Conservation (phyloP, 352 stramenopile genomes). For the Phytophthora sp. region DNA sequence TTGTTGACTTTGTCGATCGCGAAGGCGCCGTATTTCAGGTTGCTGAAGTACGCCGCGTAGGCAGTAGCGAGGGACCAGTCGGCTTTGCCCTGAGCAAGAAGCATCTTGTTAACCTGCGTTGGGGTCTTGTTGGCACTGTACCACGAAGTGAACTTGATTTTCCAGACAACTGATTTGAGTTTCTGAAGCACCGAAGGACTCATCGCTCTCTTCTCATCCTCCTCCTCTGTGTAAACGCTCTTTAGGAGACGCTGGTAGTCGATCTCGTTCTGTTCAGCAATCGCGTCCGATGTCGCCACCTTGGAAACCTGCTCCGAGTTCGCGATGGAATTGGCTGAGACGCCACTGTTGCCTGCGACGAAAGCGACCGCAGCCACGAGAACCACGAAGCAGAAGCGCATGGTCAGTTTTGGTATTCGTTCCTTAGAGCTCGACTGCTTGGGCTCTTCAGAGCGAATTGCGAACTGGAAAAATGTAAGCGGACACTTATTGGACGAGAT, state of each 20-base stretch:
- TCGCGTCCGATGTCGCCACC: neutral
- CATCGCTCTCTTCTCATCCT: neutral
- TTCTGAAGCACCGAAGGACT: neutral
- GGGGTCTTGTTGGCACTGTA: slow-evolving; percentile 1
- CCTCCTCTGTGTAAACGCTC: neutral
- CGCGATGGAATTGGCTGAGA: neutral
- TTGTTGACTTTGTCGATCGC: slow-evolving; percentile 1
- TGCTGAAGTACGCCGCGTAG: slow-evolving; percentile 11
- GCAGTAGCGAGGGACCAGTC: slow-evolving; percentile 5
- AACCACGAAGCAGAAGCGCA: slow-evolving; percentile 5
- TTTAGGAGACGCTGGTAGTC: neutral
- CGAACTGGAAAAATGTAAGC: neutral
- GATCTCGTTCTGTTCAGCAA: neutral
- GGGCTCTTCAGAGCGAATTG: neutral
- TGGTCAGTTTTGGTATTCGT: neutral
- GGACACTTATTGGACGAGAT: neutral
- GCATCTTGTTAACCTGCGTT: neutral
- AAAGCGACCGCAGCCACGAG: neutral
- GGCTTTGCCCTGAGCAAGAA: neutral
- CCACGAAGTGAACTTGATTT: slow-evolving; percentile 8
- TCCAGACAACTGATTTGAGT: neutral
- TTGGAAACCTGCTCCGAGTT: too few relatives aligned
- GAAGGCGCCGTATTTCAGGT: slow-evolving; percentile 7
- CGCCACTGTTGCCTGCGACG: neutral
- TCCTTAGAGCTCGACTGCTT: neutral